Evolutionary conservation across 176 grass and related monocot genomes (phyloP), one percentile per base, ranked within the genome.

Genomic region (Cenchrus americanus): DNA sequence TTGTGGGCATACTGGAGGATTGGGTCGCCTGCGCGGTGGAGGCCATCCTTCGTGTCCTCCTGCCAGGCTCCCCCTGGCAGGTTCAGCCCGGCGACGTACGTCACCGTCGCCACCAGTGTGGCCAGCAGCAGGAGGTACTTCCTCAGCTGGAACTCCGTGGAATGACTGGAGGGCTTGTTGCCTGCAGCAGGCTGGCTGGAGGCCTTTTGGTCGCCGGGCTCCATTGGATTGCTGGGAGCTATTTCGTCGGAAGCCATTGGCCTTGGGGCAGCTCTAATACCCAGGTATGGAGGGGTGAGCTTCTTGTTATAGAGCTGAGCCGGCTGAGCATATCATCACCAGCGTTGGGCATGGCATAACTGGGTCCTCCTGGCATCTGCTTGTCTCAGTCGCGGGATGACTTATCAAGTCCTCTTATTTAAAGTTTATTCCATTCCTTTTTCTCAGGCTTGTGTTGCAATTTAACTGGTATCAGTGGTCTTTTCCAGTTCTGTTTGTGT

Each of bases 71-170:
- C 90, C 0, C 90, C 86, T 0, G 90, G 90, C 14, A 62, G 77
- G 78, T 85, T 85, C 10, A 87, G 72, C 23, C 90, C 86, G 7
- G 24, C 44, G 10, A 4, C 76, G 64, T 92, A 91, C 22, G 89
- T 88, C 59, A 63, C 80, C 9, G 86, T 79, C 1, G 86, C 80
- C 0, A 82, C 79, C 53, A 82, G 53, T 1, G 64, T 77, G 9
- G 64, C 62, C 53, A 87, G 79, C 27, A 87, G 86, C 42, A 87
- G 79, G 0, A 87, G 71, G 42, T 69, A 67, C 30, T 82, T 61
- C 68, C 69, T 44, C 62, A 87, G 63, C 79, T 77, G 41, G 42
- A n/a, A 82, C 42, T 83, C 86, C 48, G 72, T 81, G 5, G 77
- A 79, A 6, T 21, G 37, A 66, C 19, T 0, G 14, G 66, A 69